Conservation (phyloP, 768 basidiomycete genomes). For the Boletus pseudopeckii region DNA sequence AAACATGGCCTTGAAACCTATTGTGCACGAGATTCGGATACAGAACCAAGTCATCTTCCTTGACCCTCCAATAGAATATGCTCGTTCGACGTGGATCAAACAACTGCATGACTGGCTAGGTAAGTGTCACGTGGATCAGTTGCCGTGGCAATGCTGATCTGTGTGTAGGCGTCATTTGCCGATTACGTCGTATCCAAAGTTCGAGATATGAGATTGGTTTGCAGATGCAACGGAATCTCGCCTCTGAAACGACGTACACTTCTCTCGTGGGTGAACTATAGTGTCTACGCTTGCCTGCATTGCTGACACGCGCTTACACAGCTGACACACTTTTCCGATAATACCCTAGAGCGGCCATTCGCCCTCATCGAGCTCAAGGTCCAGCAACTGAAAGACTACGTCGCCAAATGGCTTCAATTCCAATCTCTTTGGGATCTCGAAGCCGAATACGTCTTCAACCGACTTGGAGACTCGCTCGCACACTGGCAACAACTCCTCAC, state of each 20-base stretch:
- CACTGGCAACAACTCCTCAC: slow-evolving; percentile 95
- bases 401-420: slow-evolving; percentile 98
- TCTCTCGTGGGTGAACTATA: slow-evolving; percentile 57
- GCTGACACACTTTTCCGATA: slow-evolving; percentile 73
- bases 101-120: slow-evolving; percentile 91
- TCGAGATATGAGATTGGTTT: slow-evolving; percentile 96
- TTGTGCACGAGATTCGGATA: slow-evolving; percentile 95
- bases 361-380: slow-evolving; percentile 84
- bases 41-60: slow-evolving; percentile 99
- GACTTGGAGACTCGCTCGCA: slow-evolving; percentile 88
- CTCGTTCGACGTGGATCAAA: slow-evolving; percentile 83
- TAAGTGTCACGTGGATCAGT: slow-evolving; percentile 26
- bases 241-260: slow-evolving; percentile 75
- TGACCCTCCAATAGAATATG: slow-evolving; percentile 95
- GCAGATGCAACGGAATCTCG: slow-evolving; percentile 71
- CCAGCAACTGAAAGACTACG: slow-evolving; percentile 83
- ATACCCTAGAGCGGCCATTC: slow-evolving; percentile 78
- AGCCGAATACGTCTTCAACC: slow-evolving; percentile 93
- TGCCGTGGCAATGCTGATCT: neutral
- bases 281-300: neutral
- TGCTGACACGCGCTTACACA: slow-evolving; percentile 29
- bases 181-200: slow-evolving; percentile 83
- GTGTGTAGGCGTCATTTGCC: slow-evolving; percentile 74
- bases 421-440: slow-evolving; percentile 99
- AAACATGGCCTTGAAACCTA: slow-evolving; percentile 74